Percentiles rank a stretch among this genome's conserved stretches.
Evolutionary conservation across 371 early-diverging fungal species (phyloP).

Genomic region (Choanephora cucurbitarum): DNA sequence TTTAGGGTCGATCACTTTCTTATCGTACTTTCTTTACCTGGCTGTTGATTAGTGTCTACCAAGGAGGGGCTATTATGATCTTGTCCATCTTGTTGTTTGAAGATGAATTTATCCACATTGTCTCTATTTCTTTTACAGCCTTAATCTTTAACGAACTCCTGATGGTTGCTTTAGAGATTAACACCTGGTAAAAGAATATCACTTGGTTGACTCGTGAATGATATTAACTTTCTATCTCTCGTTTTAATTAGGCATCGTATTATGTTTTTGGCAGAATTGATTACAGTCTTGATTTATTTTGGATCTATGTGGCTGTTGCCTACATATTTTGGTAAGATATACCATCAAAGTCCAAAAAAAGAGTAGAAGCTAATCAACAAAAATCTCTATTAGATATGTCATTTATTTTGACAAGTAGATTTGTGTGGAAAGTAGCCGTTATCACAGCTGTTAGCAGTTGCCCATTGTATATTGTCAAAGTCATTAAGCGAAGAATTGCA

Average conservation of each 20-base stretch:
- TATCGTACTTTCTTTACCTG: constrained; percentile 95
- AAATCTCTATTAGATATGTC: constrained; percentile 61
- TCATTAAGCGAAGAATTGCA: constrained; percentile 67
- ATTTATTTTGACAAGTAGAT: constrained; percentile 83
- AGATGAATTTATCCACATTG: constrained; percentile 94
- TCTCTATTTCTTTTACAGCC: constrained; percentile 96
- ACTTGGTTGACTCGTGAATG: too few species aligned
- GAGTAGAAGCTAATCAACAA: not conserved
- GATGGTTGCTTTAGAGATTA: constrained; percentile 97
- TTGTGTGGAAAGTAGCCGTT: constrained; percentile 89
- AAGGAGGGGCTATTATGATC: constrained; percentile 97
- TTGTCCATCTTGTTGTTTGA: constrained; percentile 93
- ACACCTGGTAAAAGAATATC: constrained; percentile 68
- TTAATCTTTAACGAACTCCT: constrained; percentile 97
- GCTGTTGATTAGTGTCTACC: constrained; percentile 96
- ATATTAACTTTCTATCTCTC: too few species aligned
- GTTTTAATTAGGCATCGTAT: constrained; percentile 67
- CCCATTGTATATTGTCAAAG: constrained; percentile 81
- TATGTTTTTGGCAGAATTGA: constrained; percentile 86
- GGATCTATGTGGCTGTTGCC: constrained; percentile 87
- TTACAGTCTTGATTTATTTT: constrained; percentile 82
- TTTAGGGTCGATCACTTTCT: constrained; percentile 84
- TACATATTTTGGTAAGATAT: constrained; percentile 82
- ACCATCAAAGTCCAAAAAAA: not conserved
- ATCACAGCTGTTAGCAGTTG: constrained; percentile 88